Evolutionary conservation across 345 rosid species (phyloP), one percentile per base, ranked within the genome.

Genomic region (Citropsis articulata): DNA sequence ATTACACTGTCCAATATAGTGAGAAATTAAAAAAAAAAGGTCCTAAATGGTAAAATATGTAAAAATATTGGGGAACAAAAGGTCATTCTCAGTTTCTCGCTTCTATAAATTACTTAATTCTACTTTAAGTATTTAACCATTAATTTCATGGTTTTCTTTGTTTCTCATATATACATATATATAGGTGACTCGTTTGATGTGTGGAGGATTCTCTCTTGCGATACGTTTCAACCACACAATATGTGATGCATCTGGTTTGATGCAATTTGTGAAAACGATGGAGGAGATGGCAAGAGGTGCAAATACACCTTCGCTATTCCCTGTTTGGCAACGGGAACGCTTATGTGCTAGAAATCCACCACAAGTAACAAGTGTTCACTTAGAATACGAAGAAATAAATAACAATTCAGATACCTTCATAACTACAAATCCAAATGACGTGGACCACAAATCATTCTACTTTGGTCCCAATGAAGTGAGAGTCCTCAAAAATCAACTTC

Each of bases 201-300:
- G 79, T 19, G 76, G 81, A 22, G 79, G 84, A 19, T 69, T 78
- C 66, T 16, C 70, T 19, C 33, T 82, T 2, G 79, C 19, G 14
- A 0, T 69, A 2, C 14, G 73, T 9, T 1, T 61, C 2, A 82
- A 69, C 76, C 84, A 82, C 76, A 42, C 78, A 0, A 69, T 78
- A 67, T 55, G 67, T 9, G 84, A 82, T 16, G 78, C 8, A 0
- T 0, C 0, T 4, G 81, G 79, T 5, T 5, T 82, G 8, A 2
- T 2, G 0, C 81, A 78, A 31, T 78, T 82, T 35, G 2, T 74
- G 33, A 36, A 4, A 1, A 28, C 79, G 2, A 8, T 74, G 4
- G 75, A 2, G 4, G 81, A 82, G 50, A 62, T 82, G 35, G 79
- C 61, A 3, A 48, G 27, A 25, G 75, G 78, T 0, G 7, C 22